These are phyloP conservation scores for Rutstroemia sp. DNA, from an alignment of 2,329 filamentous ascomycete genomes.

Conservation along the genomic window DNA sequence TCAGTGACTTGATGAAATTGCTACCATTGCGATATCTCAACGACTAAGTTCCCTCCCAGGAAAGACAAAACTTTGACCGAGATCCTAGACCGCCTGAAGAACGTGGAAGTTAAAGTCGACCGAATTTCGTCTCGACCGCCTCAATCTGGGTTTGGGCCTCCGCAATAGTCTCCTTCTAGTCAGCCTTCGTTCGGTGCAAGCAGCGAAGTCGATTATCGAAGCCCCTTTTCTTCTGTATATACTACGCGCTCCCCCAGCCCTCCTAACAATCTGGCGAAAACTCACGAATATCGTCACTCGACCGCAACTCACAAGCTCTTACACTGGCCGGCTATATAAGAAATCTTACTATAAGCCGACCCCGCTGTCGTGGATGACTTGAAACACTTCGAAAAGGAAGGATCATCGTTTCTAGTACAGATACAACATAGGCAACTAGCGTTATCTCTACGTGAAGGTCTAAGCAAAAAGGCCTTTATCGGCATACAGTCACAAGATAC, in stretches of 20 bases:
- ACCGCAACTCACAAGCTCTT: slow-evolving; percentile 44
- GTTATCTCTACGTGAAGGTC: slow-evolving; percentile 22
- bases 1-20: neutral
- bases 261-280: slow-evolving; percentile 11
- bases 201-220: slow-evolving; percentile 14
- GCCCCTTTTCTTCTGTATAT: slow-evolving; percentile 17
- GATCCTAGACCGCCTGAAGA: slow-evolving; percentile 49
- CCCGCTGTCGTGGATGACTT: slow-evolving; percentile 29
- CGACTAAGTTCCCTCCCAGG: slow-evolving; percentile 30
- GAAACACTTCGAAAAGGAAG: slow-evolving; percentile 33
- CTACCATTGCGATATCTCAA: neutral
- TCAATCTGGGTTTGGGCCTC: slow-evolving; percentile 16
- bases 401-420: slow-evolving; percentile 31
- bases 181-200: slow-evolving; percentile 16
- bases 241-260: slow-evolving; percentile 8
- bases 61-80: slow-evolving; percentile 57
- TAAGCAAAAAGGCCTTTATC: slow-evolving; percentile 23
- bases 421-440: slow-evolving; percentile 20
- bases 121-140: slow-evolving; percentile 18
- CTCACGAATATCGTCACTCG: slow-evolving; percentile 22
- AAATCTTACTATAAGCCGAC: slow-evolving; percentile 31
- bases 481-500: slow-evolving; percentile 29
- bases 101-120: slow-evolving; percentile 50
- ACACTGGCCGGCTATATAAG: slow-evolving; percentile 40
- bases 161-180: slow-evolving; percentile 22